These are phyloP conservation scores for Colletotrichum plurivorum DNA, from an alignment of 2,329 filamentous ascomycete species.

Conservation along the genomic window DNA sequence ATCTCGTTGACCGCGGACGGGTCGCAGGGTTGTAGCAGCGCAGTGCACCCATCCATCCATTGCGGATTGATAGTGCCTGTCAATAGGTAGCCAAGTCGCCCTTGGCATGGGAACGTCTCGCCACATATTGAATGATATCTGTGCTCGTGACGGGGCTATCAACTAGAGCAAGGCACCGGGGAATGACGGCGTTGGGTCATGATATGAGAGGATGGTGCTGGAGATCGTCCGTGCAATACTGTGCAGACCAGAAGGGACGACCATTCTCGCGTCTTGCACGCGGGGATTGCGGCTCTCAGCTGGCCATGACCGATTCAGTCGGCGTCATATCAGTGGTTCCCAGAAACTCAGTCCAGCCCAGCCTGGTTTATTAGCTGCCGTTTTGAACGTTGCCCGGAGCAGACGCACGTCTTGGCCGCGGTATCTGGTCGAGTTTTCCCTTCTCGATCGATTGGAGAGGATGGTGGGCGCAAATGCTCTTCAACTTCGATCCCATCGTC, in stretches of 20 bases:
- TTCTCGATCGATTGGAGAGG: not conserved
- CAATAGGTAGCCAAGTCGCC: conserved; percentile 18
- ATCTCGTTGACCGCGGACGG: not conserved
- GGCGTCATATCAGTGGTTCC: conserved; percentile 4
- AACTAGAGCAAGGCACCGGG: conserved; percentile 6
- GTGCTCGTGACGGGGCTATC: conserved; percentile 14
- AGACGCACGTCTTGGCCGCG: not conserved
- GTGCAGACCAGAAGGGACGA: conserved; percentile 1
- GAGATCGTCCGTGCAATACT: conserved; percentile 24
- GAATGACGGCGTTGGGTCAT: conserved; percentile 22
- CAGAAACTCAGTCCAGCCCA: not conserved
- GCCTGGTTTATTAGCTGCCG: not conserved
- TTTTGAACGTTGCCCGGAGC: not conserved
- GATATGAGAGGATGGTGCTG: conserved; percentile 13
- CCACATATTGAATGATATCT: conserved; percentile 15
- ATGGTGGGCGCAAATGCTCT: no score
- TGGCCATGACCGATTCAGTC: not conserved
- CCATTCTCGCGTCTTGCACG: not conserved
- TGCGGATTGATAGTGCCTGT: not conserved
- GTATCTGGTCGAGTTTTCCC: not conserved
- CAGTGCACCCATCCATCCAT: no score
- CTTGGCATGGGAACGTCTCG: conserved; percentile 23
- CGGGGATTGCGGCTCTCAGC: not conserved
- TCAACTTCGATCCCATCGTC: no score
- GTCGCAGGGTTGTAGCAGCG: not conserved